These are phyloP conservation scores for Rhypophila decipiens DNA, from an alignment of 495 filamentous ascomycete genomes.

Conservation along the genomic window DNA sequence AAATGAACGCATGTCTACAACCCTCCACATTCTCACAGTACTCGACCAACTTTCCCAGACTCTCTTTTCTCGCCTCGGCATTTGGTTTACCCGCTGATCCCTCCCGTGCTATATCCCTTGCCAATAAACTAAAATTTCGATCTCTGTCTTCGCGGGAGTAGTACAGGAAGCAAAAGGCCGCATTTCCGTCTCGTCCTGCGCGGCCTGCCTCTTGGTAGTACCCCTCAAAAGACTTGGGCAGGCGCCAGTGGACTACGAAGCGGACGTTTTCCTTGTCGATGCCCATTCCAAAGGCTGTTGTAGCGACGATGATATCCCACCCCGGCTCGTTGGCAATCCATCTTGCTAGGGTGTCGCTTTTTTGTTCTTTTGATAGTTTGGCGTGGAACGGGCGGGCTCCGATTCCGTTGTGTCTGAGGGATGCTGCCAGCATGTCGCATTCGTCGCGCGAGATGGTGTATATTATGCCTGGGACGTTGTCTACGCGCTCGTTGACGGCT, in stretches of 20 bases:
- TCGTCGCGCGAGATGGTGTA: constrained; percentile 77
- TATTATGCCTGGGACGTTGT: constrained; percentile 77
- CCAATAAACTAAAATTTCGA: constrained; percentile 54
- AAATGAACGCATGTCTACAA: constrained; percentile 74
- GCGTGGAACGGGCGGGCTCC: constrained; percentile 69
- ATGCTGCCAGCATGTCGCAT: constrained; percentile 66
- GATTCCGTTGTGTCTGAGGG: constrained; percentile 54
- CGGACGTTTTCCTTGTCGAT: constrained; percentile 93
- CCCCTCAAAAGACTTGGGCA: constrained; percentile 88
- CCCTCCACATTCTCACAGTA: constrained; percentile 73
- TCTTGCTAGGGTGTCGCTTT: constrained; percentile 56
- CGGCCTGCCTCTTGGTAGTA: constrained; percentile 95
- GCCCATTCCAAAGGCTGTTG: constrained; percentile 95
- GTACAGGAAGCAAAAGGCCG: constrained; percentile 78
- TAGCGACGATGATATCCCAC: constrained; percentile 89
- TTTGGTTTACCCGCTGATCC: constrained; percentile 21
- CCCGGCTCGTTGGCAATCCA: constrained; percentile 71
- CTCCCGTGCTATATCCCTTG: constrained; percentile 27
- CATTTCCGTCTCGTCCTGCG: constrained; percentile 83
- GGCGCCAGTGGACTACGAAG: constrained; percentile 89
- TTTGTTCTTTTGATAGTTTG: constrained; percentile 52
- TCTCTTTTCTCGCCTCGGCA: constrained; percentile 32
- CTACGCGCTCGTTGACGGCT: constrained; percentile 41
- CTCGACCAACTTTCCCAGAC: constrained; percentile 53
- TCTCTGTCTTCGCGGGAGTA: constrained; percentile 81